Evolutionary conservation across 176 grass and related monocot species (phyloP), one percentile per base, ranked within the genome.

Genomic region (Saccharum officinarum): DNA sequence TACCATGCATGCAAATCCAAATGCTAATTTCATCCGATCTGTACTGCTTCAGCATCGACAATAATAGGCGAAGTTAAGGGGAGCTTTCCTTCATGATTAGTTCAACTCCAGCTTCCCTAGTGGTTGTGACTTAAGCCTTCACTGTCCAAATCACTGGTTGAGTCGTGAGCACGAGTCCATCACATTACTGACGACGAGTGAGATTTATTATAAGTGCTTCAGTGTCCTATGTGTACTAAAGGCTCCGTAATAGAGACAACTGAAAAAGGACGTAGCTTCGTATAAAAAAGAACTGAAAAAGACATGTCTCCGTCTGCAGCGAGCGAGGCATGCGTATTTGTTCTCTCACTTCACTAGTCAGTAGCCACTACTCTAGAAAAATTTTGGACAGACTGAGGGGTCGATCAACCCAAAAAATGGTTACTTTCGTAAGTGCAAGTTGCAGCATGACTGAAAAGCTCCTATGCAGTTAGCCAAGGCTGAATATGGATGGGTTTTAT

Each of bases 1-100:
- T 8, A 15, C 25, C 25, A 31, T 71, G 77, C 79, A 31, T 50
- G 69, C 61, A 92, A 80, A 92, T 91, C 91, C 52, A 89, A 89
- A 71, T 91, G 75, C 79, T 86, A 93, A 81, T 92, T 87, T 88
- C 85, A 90, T 86, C 87, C 66, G 41, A 89, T 92, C 88, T 88
- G 80, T 76, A 41, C 42, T 64, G 75, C 73, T 88, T 80, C 67
- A 42, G 8, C 75, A 88, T 67, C 71, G 71, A 89, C 84, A 87
- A 66, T 39, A 83, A 89, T 85, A 86, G 25, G 70, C 55, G 38
- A 71, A 80, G 44, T n/a, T 46, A 55, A 63, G 46, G 25, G 73
- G 72, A 84, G 73, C 69, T 78, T 72, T 87, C 81, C 44, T 63
- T 81, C 79, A 91, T 86, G 73, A 89, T 82, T 86, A 80, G 78